Evolutionary conservation across 2,329 filamentous ascomycete species (phyloP).

Genomic region (Penicillium paneum): DNA sequence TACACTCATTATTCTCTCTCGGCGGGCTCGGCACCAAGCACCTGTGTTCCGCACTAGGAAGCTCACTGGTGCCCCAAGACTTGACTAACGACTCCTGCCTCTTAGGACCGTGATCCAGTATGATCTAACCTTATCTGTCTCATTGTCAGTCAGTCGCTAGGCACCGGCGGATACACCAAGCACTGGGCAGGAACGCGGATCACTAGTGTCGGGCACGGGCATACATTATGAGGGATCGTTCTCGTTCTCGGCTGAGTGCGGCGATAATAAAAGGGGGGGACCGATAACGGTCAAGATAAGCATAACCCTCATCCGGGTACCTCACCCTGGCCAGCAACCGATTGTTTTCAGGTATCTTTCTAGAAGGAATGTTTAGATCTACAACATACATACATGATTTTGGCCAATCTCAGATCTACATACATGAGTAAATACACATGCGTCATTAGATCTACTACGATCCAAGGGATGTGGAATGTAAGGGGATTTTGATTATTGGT

Average conservation of each 20-base stretch:
- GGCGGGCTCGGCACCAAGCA: constrained; percentile 1
- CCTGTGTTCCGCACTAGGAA: neutral
- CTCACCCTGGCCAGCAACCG: neutral
- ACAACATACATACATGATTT: neutral
- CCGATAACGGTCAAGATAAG: constrained; percentile 4
- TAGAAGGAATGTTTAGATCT: neutral
- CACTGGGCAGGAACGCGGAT: neutral
- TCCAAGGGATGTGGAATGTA: neutral
- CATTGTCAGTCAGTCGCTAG: neutral
- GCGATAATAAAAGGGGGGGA: neutral
- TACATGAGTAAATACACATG: neutral
- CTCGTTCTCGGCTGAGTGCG: neutral
- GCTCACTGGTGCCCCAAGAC: neutral
- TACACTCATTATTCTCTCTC: neutral
- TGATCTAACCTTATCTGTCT: neutral
- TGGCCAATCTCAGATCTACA: neutral
- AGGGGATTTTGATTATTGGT: neutral
- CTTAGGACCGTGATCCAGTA: neutral
- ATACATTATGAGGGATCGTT: neutral
- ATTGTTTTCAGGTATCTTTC: neutral
- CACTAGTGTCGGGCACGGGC: neutral
- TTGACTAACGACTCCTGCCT: neutral
- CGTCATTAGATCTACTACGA: neutral
- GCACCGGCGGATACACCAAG: neutral
- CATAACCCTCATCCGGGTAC: neutral